Conservation (phyloP, 1,139 yeast species). For the Yamadazyma sp. region DNA sequence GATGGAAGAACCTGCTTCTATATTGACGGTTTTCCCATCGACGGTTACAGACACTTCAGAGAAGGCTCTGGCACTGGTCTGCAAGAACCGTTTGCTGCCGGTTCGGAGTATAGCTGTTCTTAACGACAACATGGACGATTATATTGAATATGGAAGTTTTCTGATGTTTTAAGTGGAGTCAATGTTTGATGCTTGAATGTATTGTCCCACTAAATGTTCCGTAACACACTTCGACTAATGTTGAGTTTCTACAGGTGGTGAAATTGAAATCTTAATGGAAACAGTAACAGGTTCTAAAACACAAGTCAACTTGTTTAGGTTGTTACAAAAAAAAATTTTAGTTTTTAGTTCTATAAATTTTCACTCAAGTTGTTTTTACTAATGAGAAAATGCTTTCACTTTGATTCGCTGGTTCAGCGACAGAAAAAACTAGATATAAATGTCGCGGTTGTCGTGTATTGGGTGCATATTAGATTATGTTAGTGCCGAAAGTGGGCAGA, state of each 20-base stretch:
- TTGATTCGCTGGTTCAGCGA: constrained; percentile 32
- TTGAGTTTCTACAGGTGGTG: not conserved
- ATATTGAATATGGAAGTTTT: not conserved
- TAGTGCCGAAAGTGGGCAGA: too few relatives aligned
- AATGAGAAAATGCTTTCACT: constrained; percentile 27
- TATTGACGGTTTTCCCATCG: constrained; percentile 74
- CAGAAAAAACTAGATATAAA: not conserved
- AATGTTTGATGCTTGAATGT: not conserved
- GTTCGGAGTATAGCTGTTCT: constrained; percentile 8
- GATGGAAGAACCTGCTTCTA: constrained; percentile 85
- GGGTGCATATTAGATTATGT: too few relatives aligned
- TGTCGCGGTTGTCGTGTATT: too few relatives aligned
- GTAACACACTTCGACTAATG: not conserved
- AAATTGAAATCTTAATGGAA: not conserved
- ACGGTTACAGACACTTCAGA: constrained; percentile 75
- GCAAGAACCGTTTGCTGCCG: constrained; percentile 31
- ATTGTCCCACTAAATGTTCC: too few relatives aligned
- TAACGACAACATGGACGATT: constrained; percentile 5
- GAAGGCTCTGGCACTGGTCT: constrained; percentile 25
- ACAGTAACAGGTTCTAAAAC: not conserved
- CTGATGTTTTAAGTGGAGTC: not conserved
- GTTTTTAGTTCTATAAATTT: constrained; percentile 2
- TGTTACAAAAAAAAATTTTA: constrained; percentile 3
- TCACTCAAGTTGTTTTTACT: constrained; percentile 13
- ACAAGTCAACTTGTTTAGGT: constrained; percentile 2